A percentile compares a stretch with the other conserved stretches of the same genome.
These are phyloP conservation scores for Papiliotrema terrestris DNA, from an alignment of 1,284 basidiomycete genomes.

Conservation along the genomic window DNA sequence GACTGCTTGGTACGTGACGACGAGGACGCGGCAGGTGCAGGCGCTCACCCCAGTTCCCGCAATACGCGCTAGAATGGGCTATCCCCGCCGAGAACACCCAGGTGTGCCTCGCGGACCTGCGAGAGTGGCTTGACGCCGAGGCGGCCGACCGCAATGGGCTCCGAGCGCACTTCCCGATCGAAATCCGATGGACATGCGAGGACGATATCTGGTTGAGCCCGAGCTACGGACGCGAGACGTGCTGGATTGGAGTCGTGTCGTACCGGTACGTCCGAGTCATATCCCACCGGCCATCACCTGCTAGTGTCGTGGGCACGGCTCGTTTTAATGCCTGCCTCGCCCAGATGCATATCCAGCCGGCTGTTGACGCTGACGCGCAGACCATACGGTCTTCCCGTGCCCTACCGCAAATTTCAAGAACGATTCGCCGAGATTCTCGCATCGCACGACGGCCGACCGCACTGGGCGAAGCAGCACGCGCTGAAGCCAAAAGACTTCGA, in stretches of 20 bases:
- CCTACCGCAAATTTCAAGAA: conserved; percentile 76
- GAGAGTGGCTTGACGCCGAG: conserved; percentile 70
- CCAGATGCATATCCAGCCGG: too few relatives aligned
- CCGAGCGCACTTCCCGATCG: conserved; percentile 86
- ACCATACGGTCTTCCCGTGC: conserved; percentile 84
- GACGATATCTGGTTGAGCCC: conserved; percentile 96
- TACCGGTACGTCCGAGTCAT: conserved; percentile 66
- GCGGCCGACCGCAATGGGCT: conserved; percentile 65
- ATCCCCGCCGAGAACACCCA: conserved; percentile 55
- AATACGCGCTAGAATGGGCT: conserved; percentile 91
- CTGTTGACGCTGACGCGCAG: conserved; percentile 49
- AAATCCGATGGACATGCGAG: conserved; percentile 80
- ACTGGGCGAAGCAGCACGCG: conserved; percentile 94
- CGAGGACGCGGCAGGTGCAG: neutral
- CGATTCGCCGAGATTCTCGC: conserved; percentile 74
- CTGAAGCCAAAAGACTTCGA: conserved; percentile 66
- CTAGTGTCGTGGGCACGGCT: too few relatives aligned
- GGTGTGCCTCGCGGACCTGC: conserved; percentile 69
- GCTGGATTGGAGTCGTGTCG: conserved; percentile 94
- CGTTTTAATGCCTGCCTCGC: too few relatives aligned
- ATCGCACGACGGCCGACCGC: conserved; percentile 76
- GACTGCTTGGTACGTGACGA: conserved; percentile 52
- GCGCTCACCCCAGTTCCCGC: conserved; percentile 60
- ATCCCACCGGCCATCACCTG: too few relatives aligned
- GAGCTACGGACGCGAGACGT: conserved; percentile 71